Evolutionary conservation across 441 rosid species (phyloP), one percentile per base, ranked within the genome.

Genomic region (Gossypium armourianum): DNA sequence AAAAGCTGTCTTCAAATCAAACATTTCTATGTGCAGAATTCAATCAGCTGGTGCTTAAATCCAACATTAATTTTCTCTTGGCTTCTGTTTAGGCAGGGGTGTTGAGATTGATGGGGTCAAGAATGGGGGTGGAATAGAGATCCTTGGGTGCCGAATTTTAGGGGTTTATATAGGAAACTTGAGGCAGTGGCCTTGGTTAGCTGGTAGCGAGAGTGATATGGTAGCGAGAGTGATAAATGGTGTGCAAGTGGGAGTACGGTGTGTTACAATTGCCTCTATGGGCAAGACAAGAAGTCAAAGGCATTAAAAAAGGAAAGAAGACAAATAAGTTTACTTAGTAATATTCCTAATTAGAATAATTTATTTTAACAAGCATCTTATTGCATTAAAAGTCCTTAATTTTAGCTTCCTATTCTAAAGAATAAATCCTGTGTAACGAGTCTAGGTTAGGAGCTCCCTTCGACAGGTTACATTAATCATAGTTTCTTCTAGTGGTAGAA

Each of bases 21-120:
- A n/a, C 70, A 49, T 17, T 50, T 65, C 69, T 66, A 68, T 47
- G 55, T 4, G 23, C 45, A 21, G 2, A 47, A 65, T 40, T 40
- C 47, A 40, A 40, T 40, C 47, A 40, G 47, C 47, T 40, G 47
- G 47, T 40, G 36, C 53, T 9, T 28, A 52, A 16, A 53, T 23
- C 40, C 29, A 58, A 70, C 16, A 47, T 40, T 26, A 76, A 52
- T 15, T 24, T 49, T 49, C 23, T 66, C 15, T 20, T 56, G 16
- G 29, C 29, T 12, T 56, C 15, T 56, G 61, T 56, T 21, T 56
- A 56, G 61, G 61, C 13, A 20, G 28, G 26, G 28, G 13, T 56
- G 29, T 26, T 21, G 61, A 56, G 61, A 55, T 56, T 56, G 29
- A 56, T 21, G 26, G 61, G 54, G 19, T 50, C 7, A 15, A 15